Conservation (phyloP, 495 filamentous ascomycete species). For the Astrothelium macrocarpum region DNA sequence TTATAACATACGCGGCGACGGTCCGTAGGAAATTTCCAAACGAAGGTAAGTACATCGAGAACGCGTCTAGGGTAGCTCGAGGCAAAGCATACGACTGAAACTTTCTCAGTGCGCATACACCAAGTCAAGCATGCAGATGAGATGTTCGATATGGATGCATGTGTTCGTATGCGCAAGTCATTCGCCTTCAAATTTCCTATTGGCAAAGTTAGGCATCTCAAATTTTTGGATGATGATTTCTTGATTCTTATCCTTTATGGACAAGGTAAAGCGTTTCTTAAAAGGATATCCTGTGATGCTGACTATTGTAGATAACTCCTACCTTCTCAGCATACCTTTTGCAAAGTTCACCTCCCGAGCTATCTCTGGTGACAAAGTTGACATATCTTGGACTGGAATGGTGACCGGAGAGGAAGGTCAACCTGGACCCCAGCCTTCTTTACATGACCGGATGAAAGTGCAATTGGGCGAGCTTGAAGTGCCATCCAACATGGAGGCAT, state of each 20-base stretch:
- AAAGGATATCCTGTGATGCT: background rate
- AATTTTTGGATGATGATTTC: slow-evolving; percentile 23
- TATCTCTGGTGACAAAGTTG: background rate
- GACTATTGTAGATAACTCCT: background rate
- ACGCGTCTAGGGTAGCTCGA: too few relatives aligned
- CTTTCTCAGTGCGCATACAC: slow-evolving; percentile 19
- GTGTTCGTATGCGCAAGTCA: slow-evolving; percentile 5
- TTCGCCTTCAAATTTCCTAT: slow-evolving; percentile 3
- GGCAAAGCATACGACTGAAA: background rate
- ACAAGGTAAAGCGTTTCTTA: background rate
- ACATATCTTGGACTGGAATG: too few relatives aligned
- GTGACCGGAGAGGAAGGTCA: too few relatives aligned
- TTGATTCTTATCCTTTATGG: slow-evolving; percentile 15
- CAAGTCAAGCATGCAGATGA: slow-evolving; percentile 14
- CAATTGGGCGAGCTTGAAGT: too few relatives aligned
- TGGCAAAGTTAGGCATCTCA: slow-evolving; percentile 14
- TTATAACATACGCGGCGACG: slow-evolving; percentile 13
- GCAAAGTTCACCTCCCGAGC: background rate
- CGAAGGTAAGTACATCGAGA: background rate
- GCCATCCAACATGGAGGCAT: background rate
- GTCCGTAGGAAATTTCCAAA: background rate
- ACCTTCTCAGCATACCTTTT: background rate
- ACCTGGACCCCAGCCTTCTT: too few relatives aligned
- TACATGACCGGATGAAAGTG: too few relatives aligned
- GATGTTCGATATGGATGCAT: background rate